phyloP scores from a whole-genome alignment of 306 rosid genomes.

The Boehmeria nivea region DNA sequence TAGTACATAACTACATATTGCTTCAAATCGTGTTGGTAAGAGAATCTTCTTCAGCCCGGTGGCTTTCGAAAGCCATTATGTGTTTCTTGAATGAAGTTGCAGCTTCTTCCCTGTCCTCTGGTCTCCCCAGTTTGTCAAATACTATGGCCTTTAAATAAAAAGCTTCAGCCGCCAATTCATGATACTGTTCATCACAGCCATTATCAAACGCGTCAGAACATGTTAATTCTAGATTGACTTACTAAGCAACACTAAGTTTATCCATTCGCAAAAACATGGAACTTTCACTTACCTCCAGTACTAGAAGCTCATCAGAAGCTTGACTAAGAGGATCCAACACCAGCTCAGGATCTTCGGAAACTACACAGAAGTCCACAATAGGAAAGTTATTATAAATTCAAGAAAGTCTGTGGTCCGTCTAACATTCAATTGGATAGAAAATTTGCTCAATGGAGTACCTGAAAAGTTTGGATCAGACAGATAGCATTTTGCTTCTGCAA shows the following conservation, averaged over 20 bases:
- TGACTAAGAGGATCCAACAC: conserved; percentile 74
- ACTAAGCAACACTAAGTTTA: neutral
- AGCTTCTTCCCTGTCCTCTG: conserved; percentile 75
- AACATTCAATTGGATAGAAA: neutral
- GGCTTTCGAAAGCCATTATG: conserved; percentile 55
- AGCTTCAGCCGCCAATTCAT: conserved; percentile 91
- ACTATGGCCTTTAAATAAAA: conserved; percentile 86
- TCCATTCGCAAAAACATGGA: neutral
- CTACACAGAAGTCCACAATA: conserved; percentile 32
- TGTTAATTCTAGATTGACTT: neutral
- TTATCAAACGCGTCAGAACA: neutral
- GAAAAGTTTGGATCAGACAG: conserved; percentile 69
- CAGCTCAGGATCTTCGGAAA: conserved; percentile 40
- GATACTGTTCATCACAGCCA: conserved; percentile 49
- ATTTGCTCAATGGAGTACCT: conserved; percentile 32
- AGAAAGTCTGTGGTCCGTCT: neutral
- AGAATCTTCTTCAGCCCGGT: conserved; percentile 38
- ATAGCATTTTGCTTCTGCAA: conserved; percentile 87
- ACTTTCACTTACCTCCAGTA: conserved; percentile 60
- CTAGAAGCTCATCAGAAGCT: conserved; percentile 80
- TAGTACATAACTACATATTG: neutral
- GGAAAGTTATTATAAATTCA: neutral
- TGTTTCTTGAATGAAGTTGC: conserved; percentile 72
- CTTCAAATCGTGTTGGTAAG: conserved; percentile 10
- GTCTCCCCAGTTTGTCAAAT: conserved; percentile 62